Evolutionary conservation across 371 early-diverging fungal species (phyloP).

Genomic region (Mucor indicus): DNA sequence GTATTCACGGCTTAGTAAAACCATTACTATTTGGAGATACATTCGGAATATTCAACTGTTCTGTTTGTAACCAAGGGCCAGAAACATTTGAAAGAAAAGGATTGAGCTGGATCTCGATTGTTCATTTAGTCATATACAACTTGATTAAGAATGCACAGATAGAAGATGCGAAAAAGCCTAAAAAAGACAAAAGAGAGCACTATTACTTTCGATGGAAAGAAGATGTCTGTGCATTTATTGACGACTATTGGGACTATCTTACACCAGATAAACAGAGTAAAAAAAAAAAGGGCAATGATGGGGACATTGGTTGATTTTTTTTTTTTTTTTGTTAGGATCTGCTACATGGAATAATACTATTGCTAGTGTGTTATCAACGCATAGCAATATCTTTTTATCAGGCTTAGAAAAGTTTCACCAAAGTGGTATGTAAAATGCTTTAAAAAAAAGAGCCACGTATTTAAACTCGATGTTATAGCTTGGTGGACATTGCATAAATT

Average conservation of each 20-base stretch:
- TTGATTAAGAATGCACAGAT: constrained; percentile 46
- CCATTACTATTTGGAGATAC: constrained; percentile 24
- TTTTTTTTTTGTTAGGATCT: constrained; percentile 32
- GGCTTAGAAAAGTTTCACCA: constrained; percentile 66
- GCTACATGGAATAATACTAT: constrained; percentile 77
- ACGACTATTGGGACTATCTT: constrained; percentile 74
- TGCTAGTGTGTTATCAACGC: constrained; percentile 79
- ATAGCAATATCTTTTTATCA: constrained; percentile 70
- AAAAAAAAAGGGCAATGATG: constrained; percentile 1
- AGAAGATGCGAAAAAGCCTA: constrained; percentile 22
- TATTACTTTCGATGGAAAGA: constrained; percentile 80
- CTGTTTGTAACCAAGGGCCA: constrained; percentile 15
- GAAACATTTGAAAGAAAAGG: constrained; percentile 41
- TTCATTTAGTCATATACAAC: constrained; percentile 75
- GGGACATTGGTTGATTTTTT: too few relatives aligned
- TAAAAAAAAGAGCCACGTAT: not conserved
- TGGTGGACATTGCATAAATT: constrained; percentile 61
- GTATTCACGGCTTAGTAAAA: constrained; percentile 15
- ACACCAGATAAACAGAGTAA: constrained; percentile 65
- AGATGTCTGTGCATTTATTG: constrained; percentile 78
- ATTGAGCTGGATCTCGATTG: constrained; percentile 72
- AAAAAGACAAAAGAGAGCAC: constrained; percentile 51
- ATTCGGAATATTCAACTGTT: constrained; percentile 18
- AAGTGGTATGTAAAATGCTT: constrained; percentile 25
- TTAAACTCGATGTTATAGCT: constrained; percentile 26